Base-by-base conservation (phyloP, 129 eudicot genomes). In the Centella asiatica region DNA sequence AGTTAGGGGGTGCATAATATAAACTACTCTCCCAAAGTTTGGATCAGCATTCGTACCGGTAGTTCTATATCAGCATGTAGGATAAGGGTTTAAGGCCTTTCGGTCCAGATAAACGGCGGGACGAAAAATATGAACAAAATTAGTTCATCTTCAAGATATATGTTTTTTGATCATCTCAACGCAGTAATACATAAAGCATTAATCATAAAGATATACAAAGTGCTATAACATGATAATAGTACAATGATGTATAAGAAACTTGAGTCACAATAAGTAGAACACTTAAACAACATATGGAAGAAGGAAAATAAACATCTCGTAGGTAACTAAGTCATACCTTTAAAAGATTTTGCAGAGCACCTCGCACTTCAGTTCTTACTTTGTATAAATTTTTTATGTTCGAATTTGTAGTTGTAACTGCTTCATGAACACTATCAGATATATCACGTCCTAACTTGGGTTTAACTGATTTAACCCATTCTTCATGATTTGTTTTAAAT, bases 301-400 rank as follows among this genome's bases (percentile, higher is more conserved):
- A n/a, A n/a, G n/a, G n/a, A n/a, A n/a, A n/a, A n/a, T n/a, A n/a
- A n/a, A n/a, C n/a, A n/a, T n/a, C 8, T 19, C 58, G 18, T 20
- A 51, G 53, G 51, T 39, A 44, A 29, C 57, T 52, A 57, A 4
- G n/a, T n/a, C n/a, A 55, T 81, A 90, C 98, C 98, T 87, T 87
- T 68, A 90, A 69, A 44, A 90, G 87, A 70, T 67, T 73, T 32
- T 79, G 83, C 20, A 90, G 69, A 62, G 94, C 90, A 69, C 71
- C 72, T 50, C 95, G 82, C 88, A 90, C 84, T 69, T 90, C 98
- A 5, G 81, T 73, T 73, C 88, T 81, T 60, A 90, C 94, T 72
- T 84, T 87, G 60, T 90, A 90, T 29, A 83, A 69, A 62, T 74
- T 60, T 69, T 84, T 90, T 23, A 81, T 75, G 65, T 87, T 87